Base-by-base conservation (phyloP, 805 yeast genomes). In the Candida loeiensis region DNA sequence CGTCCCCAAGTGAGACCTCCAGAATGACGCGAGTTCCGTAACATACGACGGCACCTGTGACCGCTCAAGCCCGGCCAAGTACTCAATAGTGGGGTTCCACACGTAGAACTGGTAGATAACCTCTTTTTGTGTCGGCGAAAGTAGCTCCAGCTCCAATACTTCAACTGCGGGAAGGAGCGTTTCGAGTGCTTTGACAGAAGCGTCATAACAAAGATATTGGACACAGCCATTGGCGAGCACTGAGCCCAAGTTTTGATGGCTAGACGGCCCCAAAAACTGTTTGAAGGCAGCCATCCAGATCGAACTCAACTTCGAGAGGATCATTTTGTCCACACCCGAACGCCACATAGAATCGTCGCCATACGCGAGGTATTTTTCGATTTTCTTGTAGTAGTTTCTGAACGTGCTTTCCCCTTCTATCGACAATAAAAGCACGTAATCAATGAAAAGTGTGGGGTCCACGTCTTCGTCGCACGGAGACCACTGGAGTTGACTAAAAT, bases 41-140 rank as follows among this genome's bases (percentile, higher is more conserved):
- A 31, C 40, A 25, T 12, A 37, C 31, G 9, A 26, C 8, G 32
- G 22, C 12, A 37, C 36, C 14, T 30, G 14, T 16, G 12, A 6
- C 14, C 45, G 41, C 29, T 33, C 29, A 12, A 33, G 14, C 17
- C 21, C 28, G 13, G 22, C 22, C 36, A 37, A 37, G 16, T 19
- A n/a, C 29, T n/a, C 29, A 12, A 54, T 27, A 66, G 71, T 55
- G 9, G 71, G 66, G 41, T 73, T 71, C 47, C 74, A 67, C 14
- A 71, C 13, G 15, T 28, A 32, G 13, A 44, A 46, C 22, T 44
- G 63, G 20, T 74, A 25, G 2, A 73, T 30, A 2, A 45, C 11
- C 2, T 18, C 28, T 4, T 17, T 4, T 18, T 33, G 37, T 4
- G 15, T 13, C 19, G 33, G 14, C 3, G 2, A 19, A 7, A 39